Percentiles rank a stretch among this genome's conserved stretches.
Evolutionary conservation across 176 grass and related monocot species (phyloP).

Genomic region (Ampelocalamus luodianensis): DNA sequence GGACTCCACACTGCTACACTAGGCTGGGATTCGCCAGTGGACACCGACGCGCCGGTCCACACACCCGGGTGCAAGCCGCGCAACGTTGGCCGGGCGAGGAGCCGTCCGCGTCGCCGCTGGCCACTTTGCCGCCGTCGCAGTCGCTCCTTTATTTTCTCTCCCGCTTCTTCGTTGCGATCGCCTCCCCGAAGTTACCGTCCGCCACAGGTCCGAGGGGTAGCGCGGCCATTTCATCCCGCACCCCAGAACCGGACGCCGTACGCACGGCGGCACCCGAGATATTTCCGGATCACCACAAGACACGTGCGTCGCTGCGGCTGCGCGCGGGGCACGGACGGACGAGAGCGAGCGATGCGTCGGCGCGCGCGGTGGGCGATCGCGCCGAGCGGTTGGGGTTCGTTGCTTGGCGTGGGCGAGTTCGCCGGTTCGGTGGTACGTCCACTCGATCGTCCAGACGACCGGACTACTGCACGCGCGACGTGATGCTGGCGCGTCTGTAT

Average conservation of each 20-base stretch:
- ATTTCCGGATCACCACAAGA: not conserved
- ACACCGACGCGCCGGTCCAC: constrained; percentile 38
- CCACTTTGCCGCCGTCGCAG: constrained; percentile 15
- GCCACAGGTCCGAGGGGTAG: not conserved
- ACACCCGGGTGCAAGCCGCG: not conserved
- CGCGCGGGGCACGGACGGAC: too few relatives aligned
- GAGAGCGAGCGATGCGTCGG: too few relatives aligned
- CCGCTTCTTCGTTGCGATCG: not conserved
- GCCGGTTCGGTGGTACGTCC: too few relatives aligned
- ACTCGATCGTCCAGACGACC: too few relatives aligned
- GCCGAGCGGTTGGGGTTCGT: too few relatives aligned
- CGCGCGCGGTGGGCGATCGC: too few relatives aligned
- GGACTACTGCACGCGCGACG: too few relatives aligned
- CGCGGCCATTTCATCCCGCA: not conserved
- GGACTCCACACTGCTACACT: too few relatives aligned
- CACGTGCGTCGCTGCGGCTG: too few relatives aligned
- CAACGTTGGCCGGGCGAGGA: constrained; percentile 33
- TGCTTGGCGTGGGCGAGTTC: too few relatives aligned
- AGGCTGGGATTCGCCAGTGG: not conserved
- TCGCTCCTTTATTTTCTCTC: not conserved
- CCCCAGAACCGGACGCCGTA: too few relatives aligned
- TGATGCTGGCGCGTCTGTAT: too few relatives aligned
- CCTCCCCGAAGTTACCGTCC: not conserved
- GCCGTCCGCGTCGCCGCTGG: constrained; percentile 12
- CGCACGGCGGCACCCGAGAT: not conserved